These are phyloP conservation scores for Huntiella omanensis DNA, from an alignment of 2,329 filamentous ascomycete species.

Conservation along the genomic window DNA sequence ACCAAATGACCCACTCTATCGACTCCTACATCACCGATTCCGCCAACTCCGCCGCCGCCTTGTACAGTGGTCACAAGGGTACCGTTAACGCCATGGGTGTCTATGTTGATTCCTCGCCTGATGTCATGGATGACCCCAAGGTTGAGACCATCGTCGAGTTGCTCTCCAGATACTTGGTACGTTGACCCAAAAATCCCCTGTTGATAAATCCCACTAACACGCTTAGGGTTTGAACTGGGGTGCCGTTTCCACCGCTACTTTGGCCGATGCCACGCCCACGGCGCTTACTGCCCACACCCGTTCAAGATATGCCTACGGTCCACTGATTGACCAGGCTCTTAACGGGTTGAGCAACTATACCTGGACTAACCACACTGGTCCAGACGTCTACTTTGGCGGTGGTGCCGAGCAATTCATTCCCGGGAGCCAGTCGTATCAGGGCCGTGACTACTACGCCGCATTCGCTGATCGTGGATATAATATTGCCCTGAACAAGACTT, in stretches of 20 bases:
- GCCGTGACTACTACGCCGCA: conserved; percentile 61
- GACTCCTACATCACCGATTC: conserved; percentile 75
- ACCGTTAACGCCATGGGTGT: conserved; percentile 64
- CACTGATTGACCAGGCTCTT: conserved; percentile 58
- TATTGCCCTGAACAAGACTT: conserved; percentile 55
- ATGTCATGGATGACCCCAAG: conserved; percentile 67
- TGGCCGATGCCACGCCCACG: conserved; percentile 67
- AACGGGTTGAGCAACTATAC: conserved; percentile 63
- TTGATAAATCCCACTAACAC: not conserved
- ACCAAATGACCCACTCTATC: conserved; percentile 78
- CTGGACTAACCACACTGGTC: conserved; percentile 56
- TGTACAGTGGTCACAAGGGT: conserved; percentile 71
- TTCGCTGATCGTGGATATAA: conserved; percentile 57
- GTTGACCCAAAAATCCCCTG: conserved; percentile 24
- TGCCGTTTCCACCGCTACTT: conserved; percentile 60
- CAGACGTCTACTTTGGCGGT: conserved; percentile 67
- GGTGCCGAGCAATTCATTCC: conserved; percentile 67
- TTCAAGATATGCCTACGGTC: conserved; percentile 46
- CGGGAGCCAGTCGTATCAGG: conserved; percentile 43
- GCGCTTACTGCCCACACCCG: conserved; percentile 57
- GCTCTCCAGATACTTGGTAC: conserved; percentile 48
- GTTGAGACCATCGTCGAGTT: conserved; percentile 69
- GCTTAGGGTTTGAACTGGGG: conserved; percentile 34
- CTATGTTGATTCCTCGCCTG: conserved; percentile 57
- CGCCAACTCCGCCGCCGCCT: conserved; percentile 64